Evolutionary conservation across 1,284 basidiomycete species (phyloP).

Genomic region (Entoloma clypeatum): DNA sequence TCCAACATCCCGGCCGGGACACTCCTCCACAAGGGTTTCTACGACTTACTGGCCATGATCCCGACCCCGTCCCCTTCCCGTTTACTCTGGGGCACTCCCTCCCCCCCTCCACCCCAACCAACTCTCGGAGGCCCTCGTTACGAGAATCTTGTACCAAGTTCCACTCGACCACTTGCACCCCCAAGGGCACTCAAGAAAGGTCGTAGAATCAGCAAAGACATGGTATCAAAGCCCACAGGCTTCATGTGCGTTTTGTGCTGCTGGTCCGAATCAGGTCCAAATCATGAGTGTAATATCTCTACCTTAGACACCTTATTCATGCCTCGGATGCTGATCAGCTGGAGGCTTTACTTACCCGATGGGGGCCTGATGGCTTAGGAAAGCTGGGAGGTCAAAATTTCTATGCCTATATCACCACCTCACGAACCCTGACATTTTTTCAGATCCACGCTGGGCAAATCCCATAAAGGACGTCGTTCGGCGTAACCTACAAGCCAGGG

Average conservation of each 20-base stretch:
- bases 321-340: slow-evolving; percentile 92
- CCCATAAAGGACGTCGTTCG: slow-evolving; percentile 86
- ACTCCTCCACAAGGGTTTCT: slow-evolving; percentile 80
- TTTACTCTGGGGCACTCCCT: slow-evolving; percentile 51
- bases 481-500: slow-evolving; percentile 71
- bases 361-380: slow-evolving; percentile 89
- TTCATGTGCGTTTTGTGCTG: slow-evolving; percentile 66
- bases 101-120: slow-evolving; percentile 22
- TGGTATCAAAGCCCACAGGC: slow-evolving; percentile 79
- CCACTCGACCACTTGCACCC: slow-evolving; percentile 24
- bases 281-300: slow-evolving; percentile 22
- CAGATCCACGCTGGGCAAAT: slow-evolving; percentile 87
- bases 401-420: slow-evolving; percentile 16
- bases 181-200: slow-evolving; percentile 44
- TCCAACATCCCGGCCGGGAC: slow-evolving; percentile 61
- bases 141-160: slow-evolving; percentile 43
- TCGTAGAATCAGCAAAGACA: slow-evolving; percentile 76
- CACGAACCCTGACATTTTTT: slow-evolving; percentile 22
- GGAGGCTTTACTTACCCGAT: slow-evolving; percentile 82
- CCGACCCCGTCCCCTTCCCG: slow-evolving; percentile 65
- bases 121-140: slow-evolving; percentile 52
- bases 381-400: slow-evolving; percentile 79
- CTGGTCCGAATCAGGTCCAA: slow-evolving; percentile 18
- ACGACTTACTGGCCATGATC: slow-evolving; percentile 80
- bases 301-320: slow-evolving; percentile 82